Conservation (phyloP, 1,139 yeast genomes). For the Saccharomyces hybrid region DNA sequence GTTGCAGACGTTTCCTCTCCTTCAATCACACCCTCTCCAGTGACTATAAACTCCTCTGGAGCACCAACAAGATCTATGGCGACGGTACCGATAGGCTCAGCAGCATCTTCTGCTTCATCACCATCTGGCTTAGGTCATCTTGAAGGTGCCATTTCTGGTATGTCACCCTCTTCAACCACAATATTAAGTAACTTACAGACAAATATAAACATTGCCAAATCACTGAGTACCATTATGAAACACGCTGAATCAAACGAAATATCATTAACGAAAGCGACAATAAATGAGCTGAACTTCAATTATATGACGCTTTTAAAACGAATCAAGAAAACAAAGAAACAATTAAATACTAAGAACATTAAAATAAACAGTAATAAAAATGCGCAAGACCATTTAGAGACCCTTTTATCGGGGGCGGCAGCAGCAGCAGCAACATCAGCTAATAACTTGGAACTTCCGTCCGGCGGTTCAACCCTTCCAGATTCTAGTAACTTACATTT, state of each 20-base stretch:
- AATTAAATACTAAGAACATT: slow-evolving; percentile 3
- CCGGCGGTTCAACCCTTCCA: slow-evolving; percentile 7
- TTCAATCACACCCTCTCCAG: background rate
- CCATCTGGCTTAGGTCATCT: slow-evolving; percentile 3
- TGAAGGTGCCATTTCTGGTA: slow-evolving; percentile 5
- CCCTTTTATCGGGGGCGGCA: slow-evolving; percentile 3
- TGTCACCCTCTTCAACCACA: slow-evolving; percentile 10
- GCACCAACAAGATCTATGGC: background rate
- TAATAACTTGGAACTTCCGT: slow-evolving; percentile 7
- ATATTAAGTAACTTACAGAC: slow-evolving; percentile 14
- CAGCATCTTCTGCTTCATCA: background rate
- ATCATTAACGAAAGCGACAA: slow-evolving; percentile 22
- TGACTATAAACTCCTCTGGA: background rate
- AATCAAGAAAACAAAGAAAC: slow-evolving; percentile 11
- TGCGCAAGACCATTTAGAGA: slow-evolving; percentile 4
- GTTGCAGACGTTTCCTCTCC: slow-evolving; percentile 1
- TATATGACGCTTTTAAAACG: slow-evolving; percentile 16
- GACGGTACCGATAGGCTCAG: background rate
- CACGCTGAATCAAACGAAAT: slow-evolving; percentile 27
- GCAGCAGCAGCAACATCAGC: slow-evolving; percentile 1
- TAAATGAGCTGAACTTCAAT: slow-evolving; percentile 21
- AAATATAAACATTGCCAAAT: slow-evolving; percentile 28
- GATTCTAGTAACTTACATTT: slow-evolving; percentile 9
- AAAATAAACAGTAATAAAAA: slow-evolving; percentile 1
- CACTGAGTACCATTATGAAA: slow-evolving; percentile 26